Conservation (phyloP, 1,284 basidiomycete species). For the Rhodofomes roseus region DNA sequence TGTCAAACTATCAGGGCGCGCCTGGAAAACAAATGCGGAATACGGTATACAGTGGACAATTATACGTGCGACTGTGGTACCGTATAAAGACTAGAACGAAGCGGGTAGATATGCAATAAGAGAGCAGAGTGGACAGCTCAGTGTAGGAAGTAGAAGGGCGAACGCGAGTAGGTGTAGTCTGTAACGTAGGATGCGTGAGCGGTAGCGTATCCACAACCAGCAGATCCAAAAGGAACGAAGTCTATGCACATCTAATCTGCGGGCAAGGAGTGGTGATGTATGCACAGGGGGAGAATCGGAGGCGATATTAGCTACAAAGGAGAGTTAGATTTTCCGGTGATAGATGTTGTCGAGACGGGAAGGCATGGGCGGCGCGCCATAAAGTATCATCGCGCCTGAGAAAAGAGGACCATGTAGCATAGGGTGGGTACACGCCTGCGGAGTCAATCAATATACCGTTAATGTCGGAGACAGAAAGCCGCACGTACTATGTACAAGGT, state of each 20-base stretch:
- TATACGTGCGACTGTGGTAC: conserved; percentile 1
- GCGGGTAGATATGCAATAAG: conserved; percentile 1
- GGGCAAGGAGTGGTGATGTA: not conserved
- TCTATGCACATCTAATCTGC: conserved; percentile 1
- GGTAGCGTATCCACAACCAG: not conserved
- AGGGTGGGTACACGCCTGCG: not conserved
- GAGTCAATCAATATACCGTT: not conserved
- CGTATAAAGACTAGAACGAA: conserved; percentile 2
- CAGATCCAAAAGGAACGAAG: not conserved
- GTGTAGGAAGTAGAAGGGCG: not conserved
- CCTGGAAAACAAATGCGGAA: not conserved
- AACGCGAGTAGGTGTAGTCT: not conserved
- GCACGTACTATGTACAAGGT: conserved; percentile 1
- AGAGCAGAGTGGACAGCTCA: not conserved
- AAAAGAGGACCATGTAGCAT: not conserved
- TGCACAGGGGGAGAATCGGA: not conserved
- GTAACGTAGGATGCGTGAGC: not conserved
- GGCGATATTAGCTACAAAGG: conserved; percentile 2
- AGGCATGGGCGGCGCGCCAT: conserved; percentile 1
- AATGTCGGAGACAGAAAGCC: not conserved
- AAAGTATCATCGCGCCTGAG: not conserved
- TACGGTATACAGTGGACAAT: conserved; percentile 1
- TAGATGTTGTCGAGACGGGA: not conserved
- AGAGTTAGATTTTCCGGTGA: not conserved
- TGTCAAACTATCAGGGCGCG: not conserved